Conservation (phyloP, 1,284 basidiomycete genomes). For the Coniophora puteana region DNA sequence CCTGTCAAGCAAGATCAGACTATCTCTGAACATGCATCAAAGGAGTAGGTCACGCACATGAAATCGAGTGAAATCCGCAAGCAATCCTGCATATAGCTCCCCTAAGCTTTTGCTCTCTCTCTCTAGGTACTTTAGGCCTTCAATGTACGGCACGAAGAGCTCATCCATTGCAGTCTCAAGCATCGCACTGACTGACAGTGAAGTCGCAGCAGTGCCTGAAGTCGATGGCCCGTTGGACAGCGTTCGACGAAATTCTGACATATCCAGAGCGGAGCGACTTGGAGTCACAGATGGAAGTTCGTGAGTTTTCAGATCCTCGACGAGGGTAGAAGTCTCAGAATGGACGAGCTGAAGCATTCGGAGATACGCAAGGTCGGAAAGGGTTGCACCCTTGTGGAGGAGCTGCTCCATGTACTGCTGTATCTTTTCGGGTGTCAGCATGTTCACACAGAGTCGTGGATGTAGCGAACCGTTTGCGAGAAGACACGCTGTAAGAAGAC, state of each 20-base stretch:
- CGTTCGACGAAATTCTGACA: conserved; percentile 54
- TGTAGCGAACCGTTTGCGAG: conserved; percentile 83
- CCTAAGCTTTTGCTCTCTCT: conserved; percentile 86
- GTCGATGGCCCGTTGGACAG: conserved; percentile 43
- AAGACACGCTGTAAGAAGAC: conserved; percentile 98
- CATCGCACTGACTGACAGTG: conserved; percentile 75
- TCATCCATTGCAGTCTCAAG: conserved; percentile 95
- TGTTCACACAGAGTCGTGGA: too few species aligned
- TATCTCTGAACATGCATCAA: conserved; percentile 10
- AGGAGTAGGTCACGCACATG: conserved; percentile 59
- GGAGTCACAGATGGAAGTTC: conserved; percentile 73
- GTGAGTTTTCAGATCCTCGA: conserved; percentile 92
- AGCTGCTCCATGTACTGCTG: conserved; percentile 93
- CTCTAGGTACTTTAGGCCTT: conserved; percentile 90
- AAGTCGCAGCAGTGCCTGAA: conserved; percentile 35
- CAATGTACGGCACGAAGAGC: conserved; percentile 92
- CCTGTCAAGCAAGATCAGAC: conserved; percentile 55
- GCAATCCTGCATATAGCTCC: conserved; percentile 76
- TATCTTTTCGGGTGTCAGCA: conserved; percentile 54
- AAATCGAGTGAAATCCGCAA: conserved; percentile 81
- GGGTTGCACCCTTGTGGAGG: conserved; percentile 64
- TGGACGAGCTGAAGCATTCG: conserved; percentile 91
- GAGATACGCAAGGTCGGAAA: conserved; percentile 89
- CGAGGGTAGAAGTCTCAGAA: conserved; percentile 71
- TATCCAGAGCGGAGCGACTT: conserved; percentile 54